Percentiles rank a stretch among this genome's conserved stretches.
These are phyloP conservation scores for Saraca asoca DNA, from an alignment of 331 rosid species.

Conservation along the genomic window DNA sequence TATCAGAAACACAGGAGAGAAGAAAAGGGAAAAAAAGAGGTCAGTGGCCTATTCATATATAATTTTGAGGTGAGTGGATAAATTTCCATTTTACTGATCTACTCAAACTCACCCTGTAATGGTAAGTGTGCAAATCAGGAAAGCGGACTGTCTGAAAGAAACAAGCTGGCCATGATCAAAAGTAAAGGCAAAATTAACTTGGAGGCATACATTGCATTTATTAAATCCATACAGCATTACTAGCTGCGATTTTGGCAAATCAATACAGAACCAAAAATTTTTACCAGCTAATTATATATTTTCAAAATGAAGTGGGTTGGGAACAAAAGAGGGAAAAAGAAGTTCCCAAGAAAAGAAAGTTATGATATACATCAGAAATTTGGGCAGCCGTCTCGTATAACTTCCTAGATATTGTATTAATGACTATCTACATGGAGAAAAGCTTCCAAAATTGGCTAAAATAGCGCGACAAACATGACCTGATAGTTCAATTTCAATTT, in stretches of 20 bases:
- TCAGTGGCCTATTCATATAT: no score
- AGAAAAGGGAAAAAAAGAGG: no score
- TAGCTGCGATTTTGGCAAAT: conserved; percentile 13
- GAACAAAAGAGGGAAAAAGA: conserved; percentile 10
- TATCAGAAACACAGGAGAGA: no score
- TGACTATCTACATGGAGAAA: conserved; percentile 32
- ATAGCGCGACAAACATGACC: conserved; percentile 16
- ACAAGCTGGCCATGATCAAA: conserved; percentile 8
- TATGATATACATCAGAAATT: not conserved
- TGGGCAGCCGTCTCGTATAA: conserved; percentile 1
- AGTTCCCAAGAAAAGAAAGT: not conserved
- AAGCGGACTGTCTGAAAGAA: not conserved
- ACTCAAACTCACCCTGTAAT: no score
- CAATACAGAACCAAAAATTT: conserved; percentile 14
- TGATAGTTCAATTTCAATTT: conserved; percentile 41
- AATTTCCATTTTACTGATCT: no score
- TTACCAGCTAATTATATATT: not conserved
- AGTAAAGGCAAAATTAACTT: not conserved
- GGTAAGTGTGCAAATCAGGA: no score
- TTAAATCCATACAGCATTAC: conserved; percentile 9
- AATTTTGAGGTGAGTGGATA: no score
- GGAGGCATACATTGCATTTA: not conserved
- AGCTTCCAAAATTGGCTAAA: conserved; percentile 13
- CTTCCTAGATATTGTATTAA: conserved; percentile 8
- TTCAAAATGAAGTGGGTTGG: conserved; percentile 4